Evolutionary conservation across 805 yeast species (phyloP), one percentile per base, ranked within the genome.

Genomic region (Komagataella populi): DNA sequence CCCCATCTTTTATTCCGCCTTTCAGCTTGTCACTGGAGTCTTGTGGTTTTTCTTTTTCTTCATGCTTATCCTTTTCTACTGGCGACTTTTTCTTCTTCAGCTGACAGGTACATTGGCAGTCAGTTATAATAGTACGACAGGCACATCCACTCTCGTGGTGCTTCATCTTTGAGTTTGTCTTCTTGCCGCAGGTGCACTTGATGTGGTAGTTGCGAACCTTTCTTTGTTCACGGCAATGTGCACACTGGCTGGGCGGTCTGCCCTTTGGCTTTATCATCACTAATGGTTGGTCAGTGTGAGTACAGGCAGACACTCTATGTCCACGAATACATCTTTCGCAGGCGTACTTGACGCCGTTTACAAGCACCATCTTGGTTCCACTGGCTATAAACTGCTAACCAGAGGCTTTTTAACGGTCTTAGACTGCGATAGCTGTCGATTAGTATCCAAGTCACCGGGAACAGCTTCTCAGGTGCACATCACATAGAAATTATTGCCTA

Each of bases 211-310:
- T 80, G 57, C 82, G 83, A 54, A 72, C 61, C 60, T 80, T 82
- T 44, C 96, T 70, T 57, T 82, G 77, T 52, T 83, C 87, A 55
- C 88, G 81, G 63, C 96, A 91, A 62, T 86, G 95, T 44, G 76
- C 72, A 61, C 98, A 91, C 61, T 89, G 96, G 1, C 96, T 83
- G 0, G 96, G 81, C 1, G 99, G 99, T 52, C 99, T 73, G 3
- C 99, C 99, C 63, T 93, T 93, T 16, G 96, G 96, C 63, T 93
- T 93, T 64, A 93, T 91, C 86, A 84, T 84, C 63, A 86, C 83
- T 57, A 93, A 70, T 4, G 95, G 95, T 61, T 87, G 87, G 57
- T 93, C 96, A 0, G 90, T 80, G 64, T 93, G 99, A 47, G 84
- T 82, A 67, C 99, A 93, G 2, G 95, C 81, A 1, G 96, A 86